Base-by-base conservation (phyloP, 768 basidiomycete genomes). In the Trametes gibbosa region DNA sequence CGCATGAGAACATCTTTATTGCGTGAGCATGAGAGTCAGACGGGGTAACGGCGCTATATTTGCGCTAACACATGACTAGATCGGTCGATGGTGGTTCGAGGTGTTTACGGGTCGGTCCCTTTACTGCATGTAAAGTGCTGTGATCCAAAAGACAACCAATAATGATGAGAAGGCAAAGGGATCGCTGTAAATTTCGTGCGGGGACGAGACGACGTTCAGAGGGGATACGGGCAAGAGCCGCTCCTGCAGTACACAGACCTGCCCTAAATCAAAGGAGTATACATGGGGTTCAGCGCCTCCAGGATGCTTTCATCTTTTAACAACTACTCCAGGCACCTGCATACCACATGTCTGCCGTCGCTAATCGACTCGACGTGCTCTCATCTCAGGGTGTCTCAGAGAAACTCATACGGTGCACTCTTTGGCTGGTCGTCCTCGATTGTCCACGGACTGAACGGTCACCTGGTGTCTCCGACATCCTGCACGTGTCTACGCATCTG, bases 311-410 rank as follows among this genome's bases (percentile, higher is more conserved):
- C 76, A 84, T 84, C 82, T 85, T 86, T 85, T 85, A 84, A 85
- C 85, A 84, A 80, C 75, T 74, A 75, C 73, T 63, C 51, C 75
- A 80, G 85, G 79, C 75, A 68, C 77, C 70, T 65, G 69, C 53
- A 46, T 67, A 79, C 79, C 81, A 85, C 81, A 85, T 83, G 80
- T 73, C 78, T 68, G 79, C 75, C 79, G 77, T 75, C 71, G 62
- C 43, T 50, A 34, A 34, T 24, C 42, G 21, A 40, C 58, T 59
- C 67, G 74, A 68, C 78, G 77, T 73, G 78, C 79, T 70, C 78
- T 78, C 80, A 84, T 82, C 81, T 81, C 80, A 65, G 69, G 71
- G 66, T 63, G 79, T 82, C 84, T 86, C 73, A 86, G 82, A 87
- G 62, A n/a, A 66, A 75, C 61, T 10, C 21, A 16, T 37, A 70